Evolutionary conservation across 257 asterid species (phyloP), one percentile per base, ranked within the genome.

Genomic region (Lithospermum erythrorhizon): DNA sequence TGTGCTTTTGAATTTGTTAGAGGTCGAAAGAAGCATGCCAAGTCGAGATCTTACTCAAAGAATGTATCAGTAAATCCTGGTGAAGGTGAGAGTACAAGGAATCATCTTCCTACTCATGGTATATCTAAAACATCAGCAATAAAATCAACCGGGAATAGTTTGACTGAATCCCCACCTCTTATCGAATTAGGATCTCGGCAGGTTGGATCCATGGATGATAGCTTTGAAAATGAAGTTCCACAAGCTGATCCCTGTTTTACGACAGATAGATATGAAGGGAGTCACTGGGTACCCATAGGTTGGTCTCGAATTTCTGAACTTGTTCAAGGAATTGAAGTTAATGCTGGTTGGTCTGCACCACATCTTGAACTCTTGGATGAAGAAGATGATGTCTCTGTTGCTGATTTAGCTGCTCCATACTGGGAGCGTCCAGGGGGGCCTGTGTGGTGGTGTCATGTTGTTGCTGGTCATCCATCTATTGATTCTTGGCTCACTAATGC

Each of bases 341-440:
- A 82, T 75, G 82, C 78, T 64, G 87, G 68, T 55, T 75, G 94
- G 94, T 76, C 87, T 21, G 54, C 65, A 37, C 82, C 81, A 68
- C 80, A 78, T 25, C 63, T 77, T 65, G 88, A 77, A 49, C 53
- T 76, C 49, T 19, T 71, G 70, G 95, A 82, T 60, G 82, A 82
- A 59, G 95, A 79, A 68, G 90, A 83, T 73, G 96, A 82, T 54
- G 67, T 85, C 58, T 83, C 95, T 51, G 97, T 90, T 73, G 95
- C 98, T 10, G 96, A 87, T 58, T 71, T 87, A 67, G 98, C 88
- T 63, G 90, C 91, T 58, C 98, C 98, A 5, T 90, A 87, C 70
- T 87, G 98, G 98, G 95, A 90, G 72, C 79, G 76, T 22, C 85
- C 95, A 6, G 93, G 75, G 60, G 98, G 98, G 72, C 98, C 96